Evolutionary conservation across 768 basidiomycete genomes (phyloP).

Genomic region (Tulasnella sp.): DNA sequence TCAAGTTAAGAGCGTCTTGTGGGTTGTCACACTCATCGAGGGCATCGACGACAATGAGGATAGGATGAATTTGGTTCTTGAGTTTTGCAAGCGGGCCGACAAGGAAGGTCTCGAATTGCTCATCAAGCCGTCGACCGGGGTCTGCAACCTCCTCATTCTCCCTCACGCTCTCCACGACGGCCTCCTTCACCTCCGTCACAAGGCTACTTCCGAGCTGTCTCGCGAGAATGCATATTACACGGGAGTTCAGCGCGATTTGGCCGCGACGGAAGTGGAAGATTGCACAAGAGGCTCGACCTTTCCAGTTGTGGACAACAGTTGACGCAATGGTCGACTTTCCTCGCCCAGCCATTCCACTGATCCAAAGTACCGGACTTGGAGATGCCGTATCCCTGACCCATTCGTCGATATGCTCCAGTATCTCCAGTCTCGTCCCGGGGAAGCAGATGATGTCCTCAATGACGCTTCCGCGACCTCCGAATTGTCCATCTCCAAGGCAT

Average conservation of each 20-base stretch:
- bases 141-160: neutral
- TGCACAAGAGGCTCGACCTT: neutral
- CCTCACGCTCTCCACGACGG: neutral
- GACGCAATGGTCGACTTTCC: neutral
- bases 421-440: neutral
- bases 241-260: neutral
- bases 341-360: neutral
- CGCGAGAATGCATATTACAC: neutral
- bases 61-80: neutral
- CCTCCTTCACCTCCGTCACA: neutral
- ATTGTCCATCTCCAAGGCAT: neutral
- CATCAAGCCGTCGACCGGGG: neutral
- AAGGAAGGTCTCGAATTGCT: neutral
- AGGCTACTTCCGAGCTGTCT: neutral
- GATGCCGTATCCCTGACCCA: neutral
- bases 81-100: neutral
- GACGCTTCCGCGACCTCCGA: neutral
- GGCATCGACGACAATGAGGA: neutral
- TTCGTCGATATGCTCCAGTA: neutral
- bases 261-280: neutral
- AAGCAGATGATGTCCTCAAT: neutral
- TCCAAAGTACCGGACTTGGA: neutral
- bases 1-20: neutral
- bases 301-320: neutral
- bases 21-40: neutral